Conservation (phyloP, 768 basidiomycete species). For the Hemileccinum impolitum region DNA sequence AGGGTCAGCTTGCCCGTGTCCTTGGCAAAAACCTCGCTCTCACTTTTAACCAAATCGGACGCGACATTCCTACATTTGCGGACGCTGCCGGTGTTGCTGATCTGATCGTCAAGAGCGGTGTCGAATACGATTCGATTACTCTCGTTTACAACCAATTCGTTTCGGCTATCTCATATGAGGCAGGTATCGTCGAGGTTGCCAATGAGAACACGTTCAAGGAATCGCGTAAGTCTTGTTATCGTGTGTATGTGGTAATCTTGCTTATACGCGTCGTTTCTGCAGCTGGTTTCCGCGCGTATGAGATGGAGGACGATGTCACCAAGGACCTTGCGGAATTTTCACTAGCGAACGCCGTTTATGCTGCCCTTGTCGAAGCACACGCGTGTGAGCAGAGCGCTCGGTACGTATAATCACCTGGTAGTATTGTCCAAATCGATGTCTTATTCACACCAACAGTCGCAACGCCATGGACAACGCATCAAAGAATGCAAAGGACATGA, state of each 20-base stretch:
- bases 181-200: slow-evolving; percentile 70
- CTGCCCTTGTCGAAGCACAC: slow-evolving; percentile 91
- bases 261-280: neutral
- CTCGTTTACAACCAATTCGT: slow-evolving; percentile 84
- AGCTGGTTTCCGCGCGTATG: slow-evolving; percentile 93
- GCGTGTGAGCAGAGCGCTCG: slow-evolving; percentile 93
- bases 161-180: slow-evolving; percentile 88
- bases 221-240: slow-evolving; percentile 53
- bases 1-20: slow-evolving; percentile 78
- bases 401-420: slow-evolving; percentile 37
- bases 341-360: slow-evolving; percentile 93
- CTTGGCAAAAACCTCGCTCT: slow-evolving; percentile 65
- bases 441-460: slow-evolving; percentile 43
- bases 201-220: slow-evolving; percentile 79
- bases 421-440: neutral
- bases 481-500: slow-evolving; percentile 98
- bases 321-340: slow-evolving; percentile 94
- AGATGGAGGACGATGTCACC: slow-evolving; percentile 95
- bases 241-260: neutral
- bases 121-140: slow-evolving; percentile 82
- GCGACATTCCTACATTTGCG: slow-evolving; percentile 95
- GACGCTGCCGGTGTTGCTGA: slow-evolving; percentile 95
- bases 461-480: slow-evolving; percentile 99
- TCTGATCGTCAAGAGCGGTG: slow-evolving; percentile 79
- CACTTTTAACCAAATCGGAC: slow-evolving; percentile 97